phyloP scores from a whole-genome alignment of 2,329 filamentous ascomycete genomes.

The Parafenestella ontariensis region DNA sequence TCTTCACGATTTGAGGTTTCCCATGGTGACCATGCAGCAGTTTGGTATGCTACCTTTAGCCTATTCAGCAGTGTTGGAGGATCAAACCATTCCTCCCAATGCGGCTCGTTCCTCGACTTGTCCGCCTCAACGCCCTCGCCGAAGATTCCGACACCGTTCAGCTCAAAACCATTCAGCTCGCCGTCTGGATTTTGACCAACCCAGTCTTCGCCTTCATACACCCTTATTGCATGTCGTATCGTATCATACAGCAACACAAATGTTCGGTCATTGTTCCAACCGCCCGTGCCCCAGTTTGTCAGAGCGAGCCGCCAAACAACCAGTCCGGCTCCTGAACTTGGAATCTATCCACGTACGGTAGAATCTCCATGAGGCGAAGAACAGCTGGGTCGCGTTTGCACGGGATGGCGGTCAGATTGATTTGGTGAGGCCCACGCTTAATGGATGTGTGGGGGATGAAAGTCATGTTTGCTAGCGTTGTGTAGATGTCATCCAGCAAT shows the following conservation, averaged over 20 bases:
- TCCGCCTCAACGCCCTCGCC: not conserved
- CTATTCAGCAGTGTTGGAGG: constrained; percentile 12
- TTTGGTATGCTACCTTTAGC: constrained; percentile 13
- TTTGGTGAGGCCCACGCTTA: constrained; percentile 17
- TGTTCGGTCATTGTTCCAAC: constrained; percentile 17
- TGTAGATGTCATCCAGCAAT: constrained; percentile 21
- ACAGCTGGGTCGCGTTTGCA: constrained; percentile 14
- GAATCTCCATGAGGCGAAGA: constrained; percentile 19
- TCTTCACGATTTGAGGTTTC: constrained; percentile 11
- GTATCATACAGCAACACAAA: constrained; percentile 21
- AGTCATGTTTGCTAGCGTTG: constrained; percentile 12
- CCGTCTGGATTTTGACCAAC: not conserved
- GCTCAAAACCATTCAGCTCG: not conserved
- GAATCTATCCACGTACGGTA: constrained; percentile 19
- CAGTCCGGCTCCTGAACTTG: constrained; percentile 11
- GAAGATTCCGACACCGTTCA: not conserved
- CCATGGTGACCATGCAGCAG: constrained; percentile 20
- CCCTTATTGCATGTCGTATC: constrained; percentile 11
- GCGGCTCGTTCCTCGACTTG: not conserved
- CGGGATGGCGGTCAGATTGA: constrained; percentile 15
- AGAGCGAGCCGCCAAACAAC: constrained; percentile 20
- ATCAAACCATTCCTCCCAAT: constrained; percentile 7
- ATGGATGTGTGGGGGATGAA: constrained; percentile 21
- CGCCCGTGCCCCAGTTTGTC: constrained; percentile 16
- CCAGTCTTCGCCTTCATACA: constrained; percentile 15